Evolutionary conservation across 179 eudicot species (phyloP), one percentile per base, ranked within the genome.

Genomic region (Actinidia arguta): DNA sequence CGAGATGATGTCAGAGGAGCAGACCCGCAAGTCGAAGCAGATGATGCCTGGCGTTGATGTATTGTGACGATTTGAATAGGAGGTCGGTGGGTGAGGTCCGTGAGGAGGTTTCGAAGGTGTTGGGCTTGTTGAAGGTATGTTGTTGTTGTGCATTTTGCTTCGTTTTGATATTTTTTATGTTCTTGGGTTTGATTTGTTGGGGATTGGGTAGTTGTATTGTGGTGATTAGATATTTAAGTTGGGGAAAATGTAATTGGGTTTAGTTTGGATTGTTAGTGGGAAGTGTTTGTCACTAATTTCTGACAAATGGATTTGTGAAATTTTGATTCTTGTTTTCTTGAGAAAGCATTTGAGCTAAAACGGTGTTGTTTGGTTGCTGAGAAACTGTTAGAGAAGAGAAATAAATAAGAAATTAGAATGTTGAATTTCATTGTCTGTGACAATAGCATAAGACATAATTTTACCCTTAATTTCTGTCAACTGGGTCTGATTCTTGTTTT

Each of bases 71-170:
- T 84, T 80, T 93, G 80, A 91, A 85, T 90, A 87, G 80, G 86
- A 90, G 79, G 85, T 85, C 94, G 86, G 62, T 92, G 81, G 92
- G n/a, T n/a, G n/a, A n/a, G n/a, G n/a, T n/a, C n/a, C n/a, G 95
- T 75, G 90, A 89, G 74, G 90, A 88, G 69, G 95, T 94, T 8
- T 25, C 88, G 51, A 94, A 87, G 81, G 92, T 94, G 52, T 83
- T 96, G 89, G 90, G 81, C 46, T 85, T 96, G 84, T 89, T 95
- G 46, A 92, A 93, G 97, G 98, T 93, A n/a, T 61, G 22, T 16
- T 48, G n/a, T 47, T 56, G 18, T 78, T 24, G 6, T 44, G 64
- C 25, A n/a, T 42, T 55, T 78, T 54, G 5, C 42, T 63, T 22
- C 59, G 17, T 2, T 18, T 70, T 62, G 22, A 42, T 20, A 20